These are phyloP conservation scores for Didymella exigua DNA, from an alignment of 2,329 filamentous ascomycete genomes.

Conservation along the genomic window DNA sequence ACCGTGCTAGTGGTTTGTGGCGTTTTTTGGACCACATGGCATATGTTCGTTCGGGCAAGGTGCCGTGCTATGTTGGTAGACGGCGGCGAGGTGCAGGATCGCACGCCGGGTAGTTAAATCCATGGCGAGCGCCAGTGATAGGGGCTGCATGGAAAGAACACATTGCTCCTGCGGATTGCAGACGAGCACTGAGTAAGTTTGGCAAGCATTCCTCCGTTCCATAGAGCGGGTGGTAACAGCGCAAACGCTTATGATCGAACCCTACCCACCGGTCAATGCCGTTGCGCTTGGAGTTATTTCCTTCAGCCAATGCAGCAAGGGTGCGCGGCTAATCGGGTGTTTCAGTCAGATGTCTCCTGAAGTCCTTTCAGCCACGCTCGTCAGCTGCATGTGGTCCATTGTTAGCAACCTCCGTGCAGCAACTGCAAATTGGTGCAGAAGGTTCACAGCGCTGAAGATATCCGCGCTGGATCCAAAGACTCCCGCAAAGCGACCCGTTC, in stretches of 20 bases:
- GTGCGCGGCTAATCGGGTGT: slow-evolving; percentile 6
- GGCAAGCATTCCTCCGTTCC: background rate
- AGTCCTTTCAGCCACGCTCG: slow-evolving; percentile 2
- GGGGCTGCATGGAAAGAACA: background rate
- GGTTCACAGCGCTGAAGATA: background rate
- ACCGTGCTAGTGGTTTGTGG: slow-evolving; percentile 5
- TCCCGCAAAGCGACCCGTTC: background rate
- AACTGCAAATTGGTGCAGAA: background rate
- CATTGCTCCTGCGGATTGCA: background rate
- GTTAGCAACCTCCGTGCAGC: background rate
- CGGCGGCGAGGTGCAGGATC: background rate
- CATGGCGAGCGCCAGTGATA: background rate
- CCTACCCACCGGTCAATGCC: background rate
- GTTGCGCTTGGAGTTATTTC: background rate
- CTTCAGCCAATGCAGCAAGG: slow-evolving; percentile 1
- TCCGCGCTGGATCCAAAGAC: background rate
- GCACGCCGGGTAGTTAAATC: background rate
- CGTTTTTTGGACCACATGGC: slow-evolving; percentile 12
- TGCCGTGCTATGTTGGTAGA: background rate
- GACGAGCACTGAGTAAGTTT: background rate
- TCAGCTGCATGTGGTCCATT: slow-evolving; percentile 7
- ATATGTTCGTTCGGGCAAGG: background rate
- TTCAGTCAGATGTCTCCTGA: background rate
- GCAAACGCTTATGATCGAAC: background rate
- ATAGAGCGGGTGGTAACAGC: background rate